Evolutionary conservation across 2,329 filamentous ascomycete species (phyloP).

Genomic region (Paramyrothecium sp.): DNA sequence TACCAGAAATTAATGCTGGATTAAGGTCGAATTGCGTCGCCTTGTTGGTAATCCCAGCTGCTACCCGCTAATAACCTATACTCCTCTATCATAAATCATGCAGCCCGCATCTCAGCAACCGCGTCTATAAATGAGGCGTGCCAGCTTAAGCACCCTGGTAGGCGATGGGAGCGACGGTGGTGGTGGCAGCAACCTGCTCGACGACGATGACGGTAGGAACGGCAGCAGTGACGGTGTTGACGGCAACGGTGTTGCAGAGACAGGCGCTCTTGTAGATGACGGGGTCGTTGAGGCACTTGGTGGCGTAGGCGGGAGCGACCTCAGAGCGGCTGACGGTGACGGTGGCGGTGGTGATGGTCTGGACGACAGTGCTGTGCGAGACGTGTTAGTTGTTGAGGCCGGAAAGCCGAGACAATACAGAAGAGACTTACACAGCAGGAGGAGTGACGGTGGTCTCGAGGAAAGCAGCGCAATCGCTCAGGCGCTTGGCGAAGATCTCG

Average conservation of each 20-base stretch:
- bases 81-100: too few species aligned
- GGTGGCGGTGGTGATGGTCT: slow-evolving; percentile 1
- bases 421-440: background rate
- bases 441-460: slow-evolving; percentile 1
- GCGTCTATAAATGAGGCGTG: background rate
- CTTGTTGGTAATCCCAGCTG: too few species aligned
- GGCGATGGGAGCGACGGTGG: background rate
- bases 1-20: too few species aligned
- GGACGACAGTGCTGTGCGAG: slow-evolving; percentile 1
- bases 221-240: background rate
- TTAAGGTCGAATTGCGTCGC: too few species aligned
- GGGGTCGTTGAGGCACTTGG: slow-evolving; percentile 1
- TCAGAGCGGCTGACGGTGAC: background rate
- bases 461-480: slow-evolving; percentile 1
- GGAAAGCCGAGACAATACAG: background rate
- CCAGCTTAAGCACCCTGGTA: slow-evolving; percentile 1
- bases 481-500: slow-evolving; percentile 2
- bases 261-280: slow-evolving; percentile 1
- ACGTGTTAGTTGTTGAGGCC: background rate
- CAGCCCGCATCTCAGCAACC: too few species aligned
- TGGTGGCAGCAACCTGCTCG: slow-evolving; percentile 1
- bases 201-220: background rate
- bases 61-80: too few species aligned
- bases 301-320: background rate
- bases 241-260: background rate